These are phyloP conservation scores for Coniosporium apollinis DNA, from an alignment of 495 filamentous ascomycete species.

Conservation along the genomic window DNA sequence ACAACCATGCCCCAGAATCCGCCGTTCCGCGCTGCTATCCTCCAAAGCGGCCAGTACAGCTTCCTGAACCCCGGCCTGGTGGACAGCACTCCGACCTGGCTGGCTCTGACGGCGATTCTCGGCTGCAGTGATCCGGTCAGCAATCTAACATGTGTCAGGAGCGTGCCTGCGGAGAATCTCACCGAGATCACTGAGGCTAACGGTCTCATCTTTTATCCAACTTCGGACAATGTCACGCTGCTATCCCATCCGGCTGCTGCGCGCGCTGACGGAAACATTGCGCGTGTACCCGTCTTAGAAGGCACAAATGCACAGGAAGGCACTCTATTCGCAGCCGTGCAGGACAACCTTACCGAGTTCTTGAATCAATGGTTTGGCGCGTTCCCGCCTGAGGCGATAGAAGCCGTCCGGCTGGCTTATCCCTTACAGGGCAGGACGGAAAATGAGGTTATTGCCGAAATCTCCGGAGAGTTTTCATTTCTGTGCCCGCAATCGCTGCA, in stretches of 20 bases:
- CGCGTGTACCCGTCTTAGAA: constrained; percentile 4
- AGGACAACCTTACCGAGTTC: constrained; percentile 4
- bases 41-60: constrained; percentile 8
- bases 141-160: constrained; percentile 7
- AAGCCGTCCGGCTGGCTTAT: constrained; percentile 5
- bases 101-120: constrained; percentile 1
- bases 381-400: constrained; percentile 1
- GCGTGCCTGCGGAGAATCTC: constrained; percentile 3
- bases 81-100: constrained; percentile 4
- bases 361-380: constrained; percentile 1
- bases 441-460: no score
- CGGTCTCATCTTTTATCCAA: constrained; percentile 4
- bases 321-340: constrained; percentile 5
- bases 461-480: no score
- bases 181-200: constrained; percentile 5
- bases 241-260: not conserved
- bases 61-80: constrained; percentile 1
- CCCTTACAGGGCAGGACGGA: no score
- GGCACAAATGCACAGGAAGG: constrained; percentile 9
- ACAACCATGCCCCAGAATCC: constrained; percentile 3
- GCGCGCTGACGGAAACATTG: constrained; percentile 1
- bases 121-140: constrained; percentile 1
- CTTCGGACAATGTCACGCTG: constrained; percentile 5
- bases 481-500: no score
- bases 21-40: constrained; percentile 9